These are phyloP conservation scores for Akanthomyces muscarius DNA, from an alignment of 2,329 filamentous ascomycete genomes.

Conservation along the genomic window DNA sequence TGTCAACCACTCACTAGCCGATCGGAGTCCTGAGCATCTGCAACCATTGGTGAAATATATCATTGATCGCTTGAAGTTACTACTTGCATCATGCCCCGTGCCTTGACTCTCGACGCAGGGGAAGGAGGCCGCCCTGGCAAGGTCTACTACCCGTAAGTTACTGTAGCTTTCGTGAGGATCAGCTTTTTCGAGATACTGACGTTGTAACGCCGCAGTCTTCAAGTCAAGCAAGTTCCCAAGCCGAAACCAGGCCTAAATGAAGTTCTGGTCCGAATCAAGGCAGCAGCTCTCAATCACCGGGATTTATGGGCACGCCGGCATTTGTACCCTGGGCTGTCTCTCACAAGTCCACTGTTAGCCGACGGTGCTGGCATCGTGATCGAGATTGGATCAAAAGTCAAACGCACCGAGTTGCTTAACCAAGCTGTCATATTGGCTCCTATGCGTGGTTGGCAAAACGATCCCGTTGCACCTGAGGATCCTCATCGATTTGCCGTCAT, in stretches of 20 bases:
- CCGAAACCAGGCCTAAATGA: constrained; percentile 62
- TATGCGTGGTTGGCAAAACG: constrained; percentile 69
- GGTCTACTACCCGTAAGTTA: constrained; percentile 72
- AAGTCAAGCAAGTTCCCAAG: constrained; percentile 57
- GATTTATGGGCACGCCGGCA: constrained; percentile 92
- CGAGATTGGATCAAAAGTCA: constrained; percentile 50
- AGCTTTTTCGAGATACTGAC: neutral
- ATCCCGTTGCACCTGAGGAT: constrained; percentile 69
- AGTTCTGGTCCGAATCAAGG: constrained; percentile 70
- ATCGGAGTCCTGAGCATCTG: no score
- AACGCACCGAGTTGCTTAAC: constrained; percentile 40
- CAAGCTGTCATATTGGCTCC: constrained; percentile 78
- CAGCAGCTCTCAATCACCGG: constrained; percentile 87
- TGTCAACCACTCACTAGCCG: neutral
- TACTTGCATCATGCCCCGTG: constrained; percentile 42
- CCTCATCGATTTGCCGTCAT: constrained; percentile 56
- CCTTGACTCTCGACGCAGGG: constrained; percentile 62
- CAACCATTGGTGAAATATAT: no score
- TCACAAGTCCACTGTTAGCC: constrained; percentile 71
- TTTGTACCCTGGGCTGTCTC: constrained; percentile 81
- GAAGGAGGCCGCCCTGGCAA: constrained; percentile 75
- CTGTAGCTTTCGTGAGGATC: neutral
- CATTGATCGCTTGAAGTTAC: neutral
- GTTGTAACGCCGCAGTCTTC: constrained; percentile 39
- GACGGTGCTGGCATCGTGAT: constrained; percentile 78